These are phyloP conservation scores for Diaporthe aspalathi DNA, from an alignment of 2,329 filamentous ascomycete genomes.

Conservation along the genomic window DNA sequence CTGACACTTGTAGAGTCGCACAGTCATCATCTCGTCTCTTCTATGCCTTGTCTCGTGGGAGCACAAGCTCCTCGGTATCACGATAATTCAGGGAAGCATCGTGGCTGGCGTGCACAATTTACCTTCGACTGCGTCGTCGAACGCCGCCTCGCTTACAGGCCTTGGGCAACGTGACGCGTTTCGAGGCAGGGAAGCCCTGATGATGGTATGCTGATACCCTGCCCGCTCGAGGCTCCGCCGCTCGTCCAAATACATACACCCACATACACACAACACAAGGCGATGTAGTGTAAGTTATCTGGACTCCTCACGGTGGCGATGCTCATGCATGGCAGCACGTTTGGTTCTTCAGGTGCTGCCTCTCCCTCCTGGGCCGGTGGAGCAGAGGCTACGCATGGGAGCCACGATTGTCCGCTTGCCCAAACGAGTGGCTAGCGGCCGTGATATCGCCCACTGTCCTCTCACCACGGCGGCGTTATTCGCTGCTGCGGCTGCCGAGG, in stretches of 20 bases:
- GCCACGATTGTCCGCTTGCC: not conserved
- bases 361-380: not conserved
- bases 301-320: constrained; percentile 24
- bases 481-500: constrained; percentile 18
- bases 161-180: constrained; percentile 21
- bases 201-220: not conserved
- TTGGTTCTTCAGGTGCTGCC: not conserved
- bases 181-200: constrained; percentile 16
- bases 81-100: not conserved
- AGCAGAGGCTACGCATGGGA: not conserved
- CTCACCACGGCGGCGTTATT: constrained; percentile 22
- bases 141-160: not conserved
- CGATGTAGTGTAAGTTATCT: not conserved
- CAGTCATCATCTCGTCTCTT: constrained; percentile 16
- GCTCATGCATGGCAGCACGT: constrained; percentile 10
- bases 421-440: not conserved
- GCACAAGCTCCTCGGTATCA: constrained; percentile 15
- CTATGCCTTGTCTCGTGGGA: not conserved
- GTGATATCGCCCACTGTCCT: constrained; percentile 12
- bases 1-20: constrained; percentile 19
- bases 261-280: not conserved
- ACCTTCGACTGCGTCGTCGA: not conserved
- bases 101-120: constrained; percentile 16
- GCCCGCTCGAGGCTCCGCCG: not conserved
- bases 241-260: constrained; percentile 9